Conservation (phyloP, 352 stramenopile genomes). For the Phytophthora gonapodyides region DNA sequence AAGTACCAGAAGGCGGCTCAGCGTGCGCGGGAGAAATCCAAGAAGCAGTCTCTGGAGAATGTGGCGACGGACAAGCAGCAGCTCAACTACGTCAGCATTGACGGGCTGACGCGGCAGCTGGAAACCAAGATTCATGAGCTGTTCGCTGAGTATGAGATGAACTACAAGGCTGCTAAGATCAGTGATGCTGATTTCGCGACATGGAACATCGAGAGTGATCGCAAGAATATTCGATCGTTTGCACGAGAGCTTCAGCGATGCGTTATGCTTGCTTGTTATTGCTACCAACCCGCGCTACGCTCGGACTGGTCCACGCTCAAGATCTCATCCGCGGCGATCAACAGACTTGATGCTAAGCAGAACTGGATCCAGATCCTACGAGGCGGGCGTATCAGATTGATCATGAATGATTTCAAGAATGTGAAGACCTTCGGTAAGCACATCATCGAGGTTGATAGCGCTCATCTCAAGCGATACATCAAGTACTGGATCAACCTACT, state of each 20-base stretch:
- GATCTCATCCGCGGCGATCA: not conserved
- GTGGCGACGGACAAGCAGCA: too few relatives aligned
- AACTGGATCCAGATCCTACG: too few relatives aligned
- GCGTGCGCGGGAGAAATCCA: not conserved
- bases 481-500: conserved; percentile 7
- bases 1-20: not conserved
- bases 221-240: not conserved
- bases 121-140: not conserved
- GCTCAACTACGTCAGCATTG: too few relatives aligned
- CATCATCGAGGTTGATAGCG: not conserved
- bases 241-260: not conserved
- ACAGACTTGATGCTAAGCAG: too few relatives aligned
- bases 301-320: not conserved
- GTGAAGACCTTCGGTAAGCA: not conserved
- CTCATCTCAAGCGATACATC: not conserved
- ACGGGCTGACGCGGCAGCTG: too few relatives aligned
- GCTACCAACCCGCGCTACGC: not conserved
- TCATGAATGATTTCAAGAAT: not conserved
- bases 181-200: not conserved
- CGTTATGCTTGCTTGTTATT: conserved; percentile 3
- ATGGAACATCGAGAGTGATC: not conserved
- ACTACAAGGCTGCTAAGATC: not conserved
- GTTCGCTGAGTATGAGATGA: not conserved
- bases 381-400: too few relatives aligned
- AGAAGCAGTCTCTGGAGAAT: not conserved